Conservation (phyloP, 1,139 yeast species). For the Candida pseudoviswanathii region DNA sequence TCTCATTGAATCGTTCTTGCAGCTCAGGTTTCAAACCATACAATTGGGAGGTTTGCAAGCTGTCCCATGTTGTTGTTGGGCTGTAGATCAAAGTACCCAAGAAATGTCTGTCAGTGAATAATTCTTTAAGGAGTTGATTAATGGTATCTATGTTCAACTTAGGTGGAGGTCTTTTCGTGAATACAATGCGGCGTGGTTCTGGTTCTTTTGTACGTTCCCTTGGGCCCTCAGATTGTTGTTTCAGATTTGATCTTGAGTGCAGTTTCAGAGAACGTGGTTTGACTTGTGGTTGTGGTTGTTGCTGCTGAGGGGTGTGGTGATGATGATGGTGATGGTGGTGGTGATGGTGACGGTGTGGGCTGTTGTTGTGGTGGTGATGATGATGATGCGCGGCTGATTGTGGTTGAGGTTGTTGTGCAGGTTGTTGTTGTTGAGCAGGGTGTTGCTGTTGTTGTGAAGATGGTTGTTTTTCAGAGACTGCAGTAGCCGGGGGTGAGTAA, state of each 20-base stretch:
- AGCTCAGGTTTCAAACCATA: constrained; percentile 41
- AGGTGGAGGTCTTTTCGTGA: constrained; percentile 16
- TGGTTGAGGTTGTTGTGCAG: constrained; percentile 4
- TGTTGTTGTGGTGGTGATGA: constrained; percentile 8
- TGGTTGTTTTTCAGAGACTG: not conserved
- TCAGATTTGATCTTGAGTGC: constrained; percentile 2
- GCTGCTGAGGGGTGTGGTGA: not conserved
- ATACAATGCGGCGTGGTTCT: constrained; percentile 1
- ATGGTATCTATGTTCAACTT: constrained; percentile 48
- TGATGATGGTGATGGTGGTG: constrained; percentile 11
- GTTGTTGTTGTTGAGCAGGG: constrained; percentile 3
- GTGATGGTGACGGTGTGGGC: constrained; percentile 8
- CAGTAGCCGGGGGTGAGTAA: constrained; percentile 1
- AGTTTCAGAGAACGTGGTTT: no score
- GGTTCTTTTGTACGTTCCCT: constrained; percentile 1
- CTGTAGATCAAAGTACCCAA: constrained; percentile 66
- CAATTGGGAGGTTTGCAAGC: constrained; percentile 39
- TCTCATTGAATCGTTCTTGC: constrained; percentile 31
- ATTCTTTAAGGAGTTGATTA: constrained; percentile 42
- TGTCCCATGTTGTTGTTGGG: constrained; percentile 53
- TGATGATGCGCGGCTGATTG: not conserved
- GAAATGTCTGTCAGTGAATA: constrained; percentile 49
- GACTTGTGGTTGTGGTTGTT: constrained; percentile 9
- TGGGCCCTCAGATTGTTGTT: constrained; percentile 14
- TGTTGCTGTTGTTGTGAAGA: not conserved